phyloP scores from a whole-genome alignment of 169 alveolate genomes.

The Cryptosporidium baileyi region DNA sequence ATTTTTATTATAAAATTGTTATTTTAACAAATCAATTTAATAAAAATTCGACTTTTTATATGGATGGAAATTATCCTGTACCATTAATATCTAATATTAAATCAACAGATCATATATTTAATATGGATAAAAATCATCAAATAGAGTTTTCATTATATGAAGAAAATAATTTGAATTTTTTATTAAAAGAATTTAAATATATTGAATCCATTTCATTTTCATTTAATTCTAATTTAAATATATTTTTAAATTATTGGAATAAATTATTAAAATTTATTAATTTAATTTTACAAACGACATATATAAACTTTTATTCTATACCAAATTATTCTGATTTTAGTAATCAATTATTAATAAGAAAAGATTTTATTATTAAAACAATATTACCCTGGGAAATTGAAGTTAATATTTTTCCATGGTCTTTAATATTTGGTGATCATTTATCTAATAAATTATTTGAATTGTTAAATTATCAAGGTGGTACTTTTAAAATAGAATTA shows the following conservation, averaged over 20 bases:
- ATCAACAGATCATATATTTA: background rate
- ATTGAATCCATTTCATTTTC: background rate
- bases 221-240: background rate
- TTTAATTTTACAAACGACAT: background rate
- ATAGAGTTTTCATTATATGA: background rate
- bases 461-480: background rate
- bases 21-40: slow-evolving; percentile 15
- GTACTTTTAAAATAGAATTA: background rate
- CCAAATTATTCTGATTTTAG: background rate
- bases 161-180: background rate
- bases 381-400: slow-evolving; percentile 54
- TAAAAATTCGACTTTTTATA: background rate
- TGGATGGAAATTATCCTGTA: slow-evolving; percentile 8
- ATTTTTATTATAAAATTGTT: background rate
- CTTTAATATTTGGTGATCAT: slow-evolving; percentile 35
- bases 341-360: background rate
- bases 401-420: slow-evolving; percentile 11
- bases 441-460: background rate
- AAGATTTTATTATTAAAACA: background rate
- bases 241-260: background rate
- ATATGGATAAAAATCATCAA: too few species aligned
- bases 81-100: slow-evolving; percentile 21
- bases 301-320: slow-evolving; percentile 26
- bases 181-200: background rate
- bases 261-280: slow-evolving; percentile 8